Conservation (phyloP, 257 asterid genomes). For the Solanum rostratum region DNA sequence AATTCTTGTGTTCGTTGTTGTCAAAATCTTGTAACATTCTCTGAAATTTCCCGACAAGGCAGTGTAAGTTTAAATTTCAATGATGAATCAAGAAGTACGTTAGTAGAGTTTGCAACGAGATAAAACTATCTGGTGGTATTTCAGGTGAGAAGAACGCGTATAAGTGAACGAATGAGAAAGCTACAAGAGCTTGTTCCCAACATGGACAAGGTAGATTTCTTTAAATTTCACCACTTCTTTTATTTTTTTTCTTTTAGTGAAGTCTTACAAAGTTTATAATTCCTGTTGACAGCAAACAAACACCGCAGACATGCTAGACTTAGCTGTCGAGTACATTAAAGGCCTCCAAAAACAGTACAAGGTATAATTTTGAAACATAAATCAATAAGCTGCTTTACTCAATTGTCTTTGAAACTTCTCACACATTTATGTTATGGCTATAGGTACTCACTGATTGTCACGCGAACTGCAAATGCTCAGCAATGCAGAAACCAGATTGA, state of each 20-base stretch:
- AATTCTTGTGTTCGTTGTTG: neutral
- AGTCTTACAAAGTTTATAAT: neutral
- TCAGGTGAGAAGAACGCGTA: constrained; percentile 79
- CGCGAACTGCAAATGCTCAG: constrained; percentile 62
- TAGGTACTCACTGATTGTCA: constrained; percentile 48
- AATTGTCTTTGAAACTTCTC: neutral
- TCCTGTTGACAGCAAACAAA: constrained; percentile 70
- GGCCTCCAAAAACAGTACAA: constrained; percentile 69
- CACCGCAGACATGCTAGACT: constrained; percentile 91
- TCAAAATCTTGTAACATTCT: neutral
- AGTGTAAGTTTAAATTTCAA: neutral
- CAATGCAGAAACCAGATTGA: constrained; percentile 19
- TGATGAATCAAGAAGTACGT: neutral
- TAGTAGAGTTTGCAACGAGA: neutral
- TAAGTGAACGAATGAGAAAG: constrained; percentile 89
- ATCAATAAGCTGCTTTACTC: neutral
- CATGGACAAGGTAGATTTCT: constrained; percentile 64
- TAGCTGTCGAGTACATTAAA: constrained; percentile 85
- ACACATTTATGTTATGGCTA: neutral
- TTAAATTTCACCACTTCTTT: constrained; percentile 18
- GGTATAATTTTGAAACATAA: constrained; percentile 19
- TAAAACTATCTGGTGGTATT: neutral
- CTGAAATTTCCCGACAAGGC: neutral
- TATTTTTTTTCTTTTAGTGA: neutral
- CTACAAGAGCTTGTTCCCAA: constrained; percentile 90